Evolutionary conservation across 169 alveolate genomes (phyloP).

Genomic region (Cryptosporidium sp.): DNA sequence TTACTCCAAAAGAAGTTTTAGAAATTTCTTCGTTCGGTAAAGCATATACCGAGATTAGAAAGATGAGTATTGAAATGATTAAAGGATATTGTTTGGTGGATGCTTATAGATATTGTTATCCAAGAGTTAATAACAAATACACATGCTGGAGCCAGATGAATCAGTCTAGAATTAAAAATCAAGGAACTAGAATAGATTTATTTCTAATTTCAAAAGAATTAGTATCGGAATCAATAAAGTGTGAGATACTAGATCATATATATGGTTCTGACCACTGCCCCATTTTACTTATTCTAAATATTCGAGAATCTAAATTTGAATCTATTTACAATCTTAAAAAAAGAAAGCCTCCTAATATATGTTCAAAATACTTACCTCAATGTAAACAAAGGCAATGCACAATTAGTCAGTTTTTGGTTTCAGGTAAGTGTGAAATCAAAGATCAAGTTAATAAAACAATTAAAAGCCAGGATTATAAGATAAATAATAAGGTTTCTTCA

Average conservation of each 20-base stretch:
- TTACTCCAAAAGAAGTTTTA: neutral
- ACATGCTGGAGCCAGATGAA: conserved; percentile 64
- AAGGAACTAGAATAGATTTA: conserved; percentile 57
- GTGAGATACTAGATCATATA: conserved; percentile 36
- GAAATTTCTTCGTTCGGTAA: neutral
- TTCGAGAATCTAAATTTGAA: neutral
- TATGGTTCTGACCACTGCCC: conserved; percentile 71
- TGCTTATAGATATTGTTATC: conserved; percentile 30
- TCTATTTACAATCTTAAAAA: neutral
- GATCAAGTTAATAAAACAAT: neutral
- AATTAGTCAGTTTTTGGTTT: neutral
- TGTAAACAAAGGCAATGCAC: conserved; percentile 36
- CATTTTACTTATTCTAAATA: conserved; percentile 1
- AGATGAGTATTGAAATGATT: neutral
- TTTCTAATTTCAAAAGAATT: conserved; percentile 32
- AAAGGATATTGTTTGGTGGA: conserved; percentile 6
- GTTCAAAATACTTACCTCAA: conserved; percentile 48
- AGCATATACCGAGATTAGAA: conserved; percentile 6
- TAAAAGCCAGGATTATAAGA: neutral
- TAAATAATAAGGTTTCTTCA: neutral
- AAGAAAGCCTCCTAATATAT: conserved; percentile 22
- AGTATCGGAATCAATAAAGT: neutral
- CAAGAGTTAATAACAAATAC: conserved; percentile 13
- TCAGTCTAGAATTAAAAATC: conserved; percentile 33
- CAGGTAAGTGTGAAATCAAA: neutral